Evolutionary conservation across 768 basidiomycete species (phyloP).

Genomic region (Peribolospora baueri): DNA sequence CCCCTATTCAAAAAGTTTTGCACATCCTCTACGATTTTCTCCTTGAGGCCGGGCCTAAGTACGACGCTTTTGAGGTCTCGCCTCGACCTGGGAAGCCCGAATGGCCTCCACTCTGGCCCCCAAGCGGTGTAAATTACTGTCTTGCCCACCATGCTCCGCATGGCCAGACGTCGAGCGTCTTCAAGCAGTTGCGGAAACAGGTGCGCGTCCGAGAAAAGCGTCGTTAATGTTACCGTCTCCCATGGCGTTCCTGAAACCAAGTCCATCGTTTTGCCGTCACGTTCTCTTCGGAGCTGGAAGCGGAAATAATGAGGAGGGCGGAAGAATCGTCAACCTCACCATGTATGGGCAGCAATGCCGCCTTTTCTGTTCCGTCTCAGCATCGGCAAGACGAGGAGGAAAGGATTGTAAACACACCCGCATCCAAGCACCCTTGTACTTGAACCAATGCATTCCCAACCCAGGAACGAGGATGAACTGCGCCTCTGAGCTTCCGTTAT

Average conservation of each 20-base stretch:
- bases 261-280: constrained; percentile 77
- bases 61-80: constrained; percentile 74
- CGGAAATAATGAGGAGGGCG: background rate
- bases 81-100: constrained; percentile 71
- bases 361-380: background rate
- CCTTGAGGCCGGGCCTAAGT: constrained; percentile 53
- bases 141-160: constrained; percentile 69
- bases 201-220: constrained; percentile 59
- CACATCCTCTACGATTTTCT: constrained; percentile 57
- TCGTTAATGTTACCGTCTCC: constrained; percentile 88
- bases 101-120: constrained; percentile 88
- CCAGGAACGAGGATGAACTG: constrained; percentile 87
- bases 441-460: constrained; percentile 79
- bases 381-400: background rate
- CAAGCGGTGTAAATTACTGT: constrained; percentile 90
- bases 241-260: constrained; percentile 78
- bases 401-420: constrained; percentile 32
- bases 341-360: too few species aligned
- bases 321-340: background rate
- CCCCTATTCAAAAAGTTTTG: constrained; percentile 56
- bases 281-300: constrained; percentile 70
- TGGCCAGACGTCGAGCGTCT: constrained; percentile 73
- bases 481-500: constrained; percentile 73
- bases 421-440: constrained; percentile 80
- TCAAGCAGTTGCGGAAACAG: constrained; percentile 56